Evolutionary conservation across 2,329 filamentous ascomycete genomes (phyloP).

Genomic region (Nothophoma quercina): DNA sequence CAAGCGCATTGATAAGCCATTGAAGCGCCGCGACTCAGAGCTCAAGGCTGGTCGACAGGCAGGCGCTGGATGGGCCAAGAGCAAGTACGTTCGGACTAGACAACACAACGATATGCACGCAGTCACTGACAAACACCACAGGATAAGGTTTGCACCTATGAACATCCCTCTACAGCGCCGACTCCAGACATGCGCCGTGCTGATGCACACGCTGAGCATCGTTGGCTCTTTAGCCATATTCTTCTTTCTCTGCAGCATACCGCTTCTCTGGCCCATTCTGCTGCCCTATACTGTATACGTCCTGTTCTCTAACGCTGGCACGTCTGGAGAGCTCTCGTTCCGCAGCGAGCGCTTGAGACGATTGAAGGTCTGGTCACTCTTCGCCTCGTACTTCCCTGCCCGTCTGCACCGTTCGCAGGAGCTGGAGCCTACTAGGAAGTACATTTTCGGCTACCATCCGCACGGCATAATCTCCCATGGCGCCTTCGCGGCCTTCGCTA

Average conservation of each 20-base stretch:
- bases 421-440: slow-evolving; percentile 83
- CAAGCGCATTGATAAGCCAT: slow-evolving; percentile 40
- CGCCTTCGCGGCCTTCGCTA: slow-evolving; percentile 91
- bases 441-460: slow-evolving; percentile 96
- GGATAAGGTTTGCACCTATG: slow-evolving; percentile 88
- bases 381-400: slow-evolving; percentile 92
- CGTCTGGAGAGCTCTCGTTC: slow-evolving; percentile 75
- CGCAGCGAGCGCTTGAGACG: slow-evolving; percentile 78
- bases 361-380: slow-evolving; percentile 82
- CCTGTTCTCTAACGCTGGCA: slow-evolving; percentile 78
- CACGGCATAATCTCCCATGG: slow-evolving; percentile 98
- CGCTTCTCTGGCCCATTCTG: slow-evolving; percentile 84
- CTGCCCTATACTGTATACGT: slow-evolving; percentile 84
- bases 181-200: slow-evolving; percentile 58
- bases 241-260: slow-evolving; percentile 90
- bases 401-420: slow-evolving; percentile 83
- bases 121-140: slow-evolving; percentile 32
- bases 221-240: slow-evolving; percentile 72
- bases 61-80: slow-evolving; percentile 61
- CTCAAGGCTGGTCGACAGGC: slow-evolving; percentile 62
- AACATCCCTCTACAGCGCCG: slow-evolving; percentile 65
- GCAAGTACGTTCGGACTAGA: slow-evolving; percentile 48
- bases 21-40: slow-evolving; percentile 46
- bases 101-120: neutral
- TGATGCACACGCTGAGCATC: slow-evolving; percentile 59